These are phyloP conservation scores for Ceratobasidium sp. DNA, from an alignment of 1,284 basidiomycete genomes.

Conservation along the genomic window DNA sequence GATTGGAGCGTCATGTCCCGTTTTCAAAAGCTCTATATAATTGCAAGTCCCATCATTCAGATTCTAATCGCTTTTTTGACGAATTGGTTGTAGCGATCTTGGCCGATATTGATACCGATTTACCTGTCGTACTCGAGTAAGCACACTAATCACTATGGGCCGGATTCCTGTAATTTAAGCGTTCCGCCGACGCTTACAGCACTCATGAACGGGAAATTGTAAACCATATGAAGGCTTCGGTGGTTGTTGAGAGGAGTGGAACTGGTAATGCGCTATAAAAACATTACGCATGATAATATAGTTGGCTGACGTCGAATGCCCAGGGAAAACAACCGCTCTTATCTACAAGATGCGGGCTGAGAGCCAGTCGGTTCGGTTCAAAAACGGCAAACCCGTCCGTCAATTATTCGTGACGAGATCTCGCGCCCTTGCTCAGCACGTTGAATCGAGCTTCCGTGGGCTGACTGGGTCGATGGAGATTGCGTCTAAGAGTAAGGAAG, in stretches of 20 bases:
- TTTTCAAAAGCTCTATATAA: neutral
- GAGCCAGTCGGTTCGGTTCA: neutral
- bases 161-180: no score
- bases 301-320: no score
- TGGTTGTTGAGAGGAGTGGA: conserved; percentile 14
- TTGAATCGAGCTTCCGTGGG: neutral
- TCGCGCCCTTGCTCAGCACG: neutral
- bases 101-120: no score
- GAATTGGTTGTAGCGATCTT: no score
- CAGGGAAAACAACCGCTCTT: conserved; percentile 21
- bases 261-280: neutral
- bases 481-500: neutral
- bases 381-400: no score
- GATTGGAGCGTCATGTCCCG: neutral
- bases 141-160: no score
- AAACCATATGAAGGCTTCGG: neutral
- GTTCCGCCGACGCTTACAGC: neutral
- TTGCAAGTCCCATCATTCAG: neutral
- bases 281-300: no score
- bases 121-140: no score
- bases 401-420: conserved; percentile 14
- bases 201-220: conserved; percentile 1
- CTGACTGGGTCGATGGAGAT: neutral
- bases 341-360: neutral
- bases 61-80: no score